These are phyloP conservation scores for Ashbya aceris DNA, from an alignment of 1,139 yeast genomes.

Conservation along the genomic window DNA sequence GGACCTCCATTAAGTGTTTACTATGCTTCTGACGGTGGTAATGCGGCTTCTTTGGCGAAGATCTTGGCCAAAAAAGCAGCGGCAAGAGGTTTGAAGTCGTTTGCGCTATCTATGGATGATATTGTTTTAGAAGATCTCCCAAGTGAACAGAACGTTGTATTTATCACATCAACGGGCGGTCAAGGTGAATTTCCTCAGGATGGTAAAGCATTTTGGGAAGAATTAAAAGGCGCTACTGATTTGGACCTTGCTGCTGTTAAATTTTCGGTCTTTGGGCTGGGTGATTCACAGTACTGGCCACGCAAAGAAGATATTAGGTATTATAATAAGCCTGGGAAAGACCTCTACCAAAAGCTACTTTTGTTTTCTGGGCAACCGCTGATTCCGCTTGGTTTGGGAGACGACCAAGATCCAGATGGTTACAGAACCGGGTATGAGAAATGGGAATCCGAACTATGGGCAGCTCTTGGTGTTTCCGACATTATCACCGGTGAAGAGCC, in stretches of 20 bases:
- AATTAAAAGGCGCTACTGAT: constrained; percentile 58
- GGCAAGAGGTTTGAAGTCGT: constrained; percentile 76
- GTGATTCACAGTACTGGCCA: constrained; percentile 96
- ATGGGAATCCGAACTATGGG: constrained; percentile 86
- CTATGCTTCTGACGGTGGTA: constrained; percentile 94
- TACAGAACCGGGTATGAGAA: constrained; percentile 77
- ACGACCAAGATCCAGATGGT: constrained; percentile 96
- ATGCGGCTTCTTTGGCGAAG: constrained; percentile 77
- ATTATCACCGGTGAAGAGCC: constrained; percentile 88
- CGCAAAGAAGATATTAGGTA: constrained; percentile 90
- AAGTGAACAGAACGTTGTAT: constrained; percentile 70
- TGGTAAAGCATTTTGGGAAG: constrained; percentile 88
- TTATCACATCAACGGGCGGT: constrained; percentile 86
- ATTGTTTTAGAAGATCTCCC: constrained; percentile 71
- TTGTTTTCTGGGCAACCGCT: constrained; percentile 67
- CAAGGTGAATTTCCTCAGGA: constrained; percentile 98
- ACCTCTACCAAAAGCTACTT: constrained; percentile 53
- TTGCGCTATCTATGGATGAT: constrained; percentile 78
- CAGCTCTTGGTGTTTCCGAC: constrained; percentile 77
- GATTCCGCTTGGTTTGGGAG: constrained; percentile 78
- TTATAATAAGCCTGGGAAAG: constrained; percentile 86
- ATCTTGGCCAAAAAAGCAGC: constrained; percentile 76
- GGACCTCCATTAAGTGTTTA: constrained; percentile 91
- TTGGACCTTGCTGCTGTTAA: constrained; percentile 63
- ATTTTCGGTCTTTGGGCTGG: constrained; percentile 78